These are phyloP conservation scores for Fusarium sp. DNA, from an alignment of 2,329 filamentous ascomycete genomes.

Conservation along the genomic window DNA sequence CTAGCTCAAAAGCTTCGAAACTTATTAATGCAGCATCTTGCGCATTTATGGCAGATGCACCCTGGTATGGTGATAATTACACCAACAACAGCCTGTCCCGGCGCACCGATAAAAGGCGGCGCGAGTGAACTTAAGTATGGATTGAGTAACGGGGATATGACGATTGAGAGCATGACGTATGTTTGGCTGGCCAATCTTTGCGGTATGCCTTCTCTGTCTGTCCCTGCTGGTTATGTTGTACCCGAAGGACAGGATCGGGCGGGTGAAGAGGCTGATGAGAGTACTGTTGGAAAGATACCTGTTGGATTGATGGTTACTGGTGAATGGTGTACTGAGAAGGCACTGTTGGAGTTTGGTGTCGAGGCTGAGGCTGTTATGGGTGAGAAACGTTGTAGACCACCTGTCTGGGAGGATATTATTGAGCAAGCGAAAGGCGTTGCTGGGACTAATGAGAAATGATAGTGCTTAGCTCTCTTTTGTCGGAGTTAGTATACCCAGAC, in stretches of 20 bases:
- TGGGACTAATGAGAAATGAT: neutral
- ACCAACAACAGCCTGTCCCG: conserved; percentile 68
- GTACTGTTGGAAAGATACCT: conserved; percentile 57
- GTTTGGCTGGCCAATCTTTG: conserved; percentile 64
- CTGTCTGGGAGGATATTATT: conserved; percentile 31
- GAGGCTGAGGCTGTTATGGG: conserved; percentile 56
- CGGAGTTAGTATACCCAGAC: neutral
- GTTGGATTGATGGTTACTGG: conserved; percentile 66
- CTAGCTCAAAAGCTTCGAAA: conserved; percentile 76
- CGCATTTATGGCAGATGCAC: conserved; percentile 70
- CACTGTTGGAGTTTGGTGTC: conserved; percentile 59
- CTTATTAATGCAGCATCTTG: conserved; percentile 76
- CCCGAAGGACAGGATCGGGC: conserved; percentile 49
- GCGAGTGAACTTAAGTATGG: conserved; percentile 53
- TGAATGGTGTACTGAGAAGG: conserved; percentile 64
- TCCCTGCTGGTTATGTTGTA: conserved; percentile 58
- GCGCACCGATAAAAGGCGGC: conserved; percentile 55
- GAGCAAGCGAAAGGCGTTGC: neutral
- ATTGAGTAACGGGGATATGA: conserved; percentile 59
- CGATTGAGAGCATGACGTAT: conserved; percentile 60
- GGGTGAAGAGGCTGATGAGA: conserved; percentile 47
- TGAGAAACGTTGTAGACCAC: conserved; percentile 23
- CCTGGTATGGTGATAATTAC: conserved; percentile 78
- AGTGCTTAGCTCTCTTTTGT: neutral
- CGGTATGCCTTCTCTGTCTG: conserved; percentile 57